A percentile compares a stretch with the other conserved stretches of the same genome.
These are phyloP conservation scores for Leucoagaricus sp. DNA, from an alignment of 1,284 basidiomycete genomes.

Conservation along the genomic window DNA sequence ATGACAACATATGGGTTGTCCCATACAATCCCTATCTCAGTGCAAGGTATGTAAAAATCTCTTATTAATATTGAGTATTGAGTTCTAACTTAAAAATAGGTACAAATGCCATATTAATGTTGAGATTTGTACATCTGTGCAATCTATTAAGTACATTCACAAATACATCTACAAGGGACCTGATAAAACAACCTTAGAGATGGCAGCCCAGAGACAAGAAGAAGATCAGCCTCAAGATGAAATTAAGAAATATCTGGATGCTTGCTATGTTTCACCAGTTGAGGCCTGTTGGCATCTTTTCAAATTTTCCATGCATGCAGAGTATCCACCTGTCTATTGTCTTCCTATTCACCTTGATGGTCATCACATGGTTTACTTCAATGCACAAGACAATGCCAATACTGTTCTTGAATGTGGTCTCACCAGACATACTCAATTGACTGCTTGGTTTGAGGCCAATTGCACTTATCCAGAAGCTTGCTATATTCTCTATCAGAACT, in stretches of 20 bases:
- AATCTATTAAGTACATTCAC: conserved; percentile 15
- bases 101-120: conserved; percentile 17
- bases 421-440: too few relatives aligned
- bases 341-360: background rate
- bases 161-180: background rate
- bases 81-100: too few relatives aligned
- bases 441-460: conserved; percentile 46
- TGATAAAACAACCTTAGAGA: conserved; percentile 22
- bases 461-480: conserved; percentile 16
- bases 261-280: conserved; percentile 38
- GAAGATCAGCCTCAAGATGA: too few relatives aligned
- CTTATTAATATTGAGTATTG: too few relatives aligned
- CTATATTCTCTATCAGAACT: conserved; percentile 39
- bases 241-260: conserved; percentile 35
- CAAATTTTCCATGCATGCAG: conserved; percentile 37
- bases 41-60: too few relatives aligned
- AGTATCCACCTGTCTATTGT: conserved; percentile 7
- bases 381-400: conserved; percentile 26
- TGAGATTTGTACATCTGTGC: conserved; percentile 28
- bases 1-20: conserved; percentile 15
- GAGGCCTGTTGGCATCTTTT: too few relatives aligned
- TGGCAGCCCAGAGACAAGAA: conserved; percentile 28
- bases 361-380: background rate
- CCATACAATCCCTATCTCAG: background rate
- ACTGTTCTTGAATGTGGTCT: conserved; percentile 32